Base-by-base conservation (phyloP, 2,329 filamentous ascomycete genomes). In the Cordyceps farinosa region DNA sequence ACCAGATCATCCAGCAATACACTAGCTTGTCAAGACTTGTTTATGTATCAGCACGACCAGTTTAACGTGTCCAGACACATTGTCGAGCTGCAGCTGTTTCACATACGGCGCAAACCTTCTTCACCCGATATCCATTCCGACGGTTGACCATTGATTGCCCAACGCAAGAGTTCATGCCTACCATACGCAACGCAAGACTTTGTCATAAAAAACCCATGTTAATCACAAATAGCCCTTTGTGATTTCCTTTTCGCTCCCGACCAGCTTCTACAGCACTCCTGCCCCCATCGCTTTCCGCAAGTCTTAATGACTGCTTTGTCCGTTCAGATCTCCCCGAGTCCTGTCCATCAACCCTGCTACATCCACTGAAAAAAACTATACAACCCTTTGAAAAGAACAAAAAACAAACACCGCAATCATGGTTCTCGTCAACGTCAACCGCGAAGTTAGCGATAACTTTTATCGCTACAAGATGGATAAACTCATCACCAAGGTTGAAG, bases 381-480 rank as follows among this genome's bases (percentile, higher is more conserved):
- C 17, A 47, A 22, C 17, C 32, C 10, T 48, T 22, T 32, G 8
- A 53, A 60, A 47, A 42, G 34, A 44, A 32, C 36, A 62, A 54
- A 58, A 59, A 50, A 66, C 32, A 65, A 77, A 77, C 62, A 83
- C 77, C 80, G 81, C 78, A 87, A 92, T 73, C 80, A 98, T 98
- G 95, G 89, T 91, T 86, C 93, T 91, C 82, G 85, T 99, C 87
- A 99, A 99, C 82, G 93, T 98, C 81, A 93, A 93, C 80, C 92
- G 91, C 80, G 94, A 98, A 90, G 90, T 97, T 83, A 90, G 89
- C 84, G 95, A 99, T 82, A 90, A 90, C 81, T 99, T 97, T 88
- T 99, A 99, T 84, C 95, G 95, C 79, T 99, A 99, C 89, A 99
- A 99, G 88, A 99, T 99, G 95, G 95, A 98, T 83, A 90, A 88